Base-by-base conservation (phyloP, 2,329 filamentous ascomycete genomes). In the Pseudocercospora eumusae region DNA sequence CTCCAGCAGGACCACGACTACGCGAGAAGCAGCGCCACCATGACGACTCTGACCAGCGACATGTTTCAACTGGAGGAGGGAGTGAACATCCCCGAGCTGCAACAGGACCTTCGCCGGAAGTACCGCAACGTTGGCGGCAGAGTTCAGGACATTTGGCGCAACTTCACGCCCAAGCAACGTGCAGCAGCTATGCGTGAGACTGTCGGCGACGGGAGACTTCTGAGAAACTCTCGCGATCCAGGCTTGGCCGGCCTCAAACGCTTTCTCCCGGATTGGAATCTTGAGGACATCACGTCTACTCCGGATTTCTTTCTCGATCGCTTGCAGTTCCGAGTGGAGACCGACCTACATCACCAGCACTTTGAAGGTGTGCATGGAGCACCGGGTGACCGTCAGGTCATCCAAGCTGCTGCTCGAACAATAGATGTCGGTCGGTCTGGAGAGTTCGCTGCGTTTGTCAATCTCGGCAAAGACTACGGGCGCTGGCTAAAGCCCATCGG, bases 91-190 rank as follows among this genome's bases (percentile, higher is more conserved):
- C 59, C 53, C 56, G 60, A 62, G 56, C 58, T 61, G 10, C 60
- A 65, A 18, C 20, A 50, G 18, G 63, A 66, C 47, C 63, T 66
- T 42, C 45, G 28, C 31, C 65, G 47, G n/a, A 66, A 66, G 56
- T 50, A 63, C 45, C 65, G 60, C 18, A 66, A 65, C 50, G 65
- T 65, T 20, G 65, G 65, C 20, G 18, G 8, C 23, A 61, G 56
- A 36, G 56, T 66, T 10, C 18, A 61, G 2, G 36, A 36, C 11
- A 63, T 65, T 23, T 66, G 65, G 65, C 63, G 58, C 36, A 56
- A 56, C 13, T 60, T 66, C 56, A 66, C 55, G 18, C 62, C 52
- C 20, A 60, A 63, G 56, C 62, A 66, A 58, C 65, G 60, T 15
- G 65, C 62, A 56, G 57, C 59, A 36, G 65, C 59, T 44, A 63